Evolutionary conservation across 352 stramenopile genomes (phyloP).

Genomic region (Globisporangium spiculum): DNA sequence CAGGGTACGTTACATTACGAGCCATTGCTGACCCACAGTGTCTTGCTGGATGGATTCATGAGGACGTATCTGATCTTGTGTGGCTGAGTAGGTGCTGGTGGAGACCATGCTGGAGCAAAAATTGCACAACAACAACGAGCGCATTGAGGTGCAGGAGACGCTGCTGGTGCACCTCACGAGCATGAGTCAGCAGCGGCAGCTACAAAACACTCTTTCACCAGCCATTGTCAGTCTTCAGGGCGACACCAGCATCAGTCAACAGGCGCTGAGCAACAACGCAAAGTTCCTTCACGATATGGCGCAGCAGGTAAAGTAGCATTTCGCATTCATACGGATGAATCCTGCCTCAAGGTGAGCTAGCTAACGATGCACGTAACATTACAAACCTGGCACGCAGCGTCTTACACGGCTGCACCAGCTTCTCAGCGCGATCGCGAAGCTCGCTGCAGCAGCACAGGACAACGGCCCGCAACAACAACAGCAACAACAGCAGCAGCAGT

Average conservation of each 20-base stretch:
- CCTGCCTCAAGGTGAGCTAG: background rate
- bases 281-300: constrained; percentile 57
- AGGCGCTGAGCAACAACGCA: constrained; percentile 23
- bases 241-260: background rate
- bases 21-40: no score
- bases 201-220: background rate
- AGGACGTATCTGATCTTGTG: background rate
- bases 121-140: constrained; percentile 40
- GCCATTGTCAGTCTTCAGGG: background rate
- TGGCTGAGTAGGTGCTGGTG: constrained; percentile 39
- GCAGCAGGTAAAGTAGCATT: constrained; percentile 40
- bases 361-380: background rate
- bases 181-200: constrained; percentile 4
- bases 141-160: constrained; percentile 29
- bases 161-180: constrained; percentile 18
- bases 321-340: background rate
- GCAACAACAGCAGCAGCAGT: background rate
- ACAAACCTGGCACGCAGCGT: constrained; percentile 27
- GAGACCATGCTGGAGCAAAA: constrained; percentile 63
- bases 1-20: constrained; percentile 22
- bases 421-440: constrained; percentile 51
- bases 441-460: constrained; percentile 29
- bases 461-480: background rate
- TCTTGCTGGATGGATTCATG: background rate
- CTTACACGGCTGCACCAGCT: constrained; percentile 59